Percentiles rank a stretch among this genome's conserved stretches.
Conservation (phyloP, 306 rosid species). For the Vicia sativa region DNA sequence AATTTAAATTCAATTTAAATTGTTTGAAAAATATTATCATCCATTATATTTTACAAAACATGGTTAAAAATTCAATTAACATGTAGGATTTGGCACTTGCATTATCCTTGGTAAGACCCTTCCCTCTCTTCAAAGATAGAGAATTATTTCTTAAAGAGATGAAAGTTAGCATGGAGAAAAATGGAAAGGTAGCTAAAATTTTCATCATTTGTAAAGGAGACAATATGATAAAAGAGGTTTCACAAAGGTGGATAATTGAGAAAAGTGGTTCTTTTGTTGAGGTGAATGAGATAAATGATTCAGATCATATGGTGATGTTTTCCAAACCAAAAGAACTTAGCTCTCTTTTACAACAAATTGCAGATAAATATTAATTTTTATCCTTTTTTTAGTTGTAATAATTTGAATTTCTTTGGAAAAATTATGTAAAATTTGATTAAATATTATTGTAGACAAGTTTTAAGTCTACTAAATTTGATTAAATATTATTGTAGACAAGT, state of each 20-base stretch:
- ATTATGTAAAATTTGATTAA: too few species aligned
- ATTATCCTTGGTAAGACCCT: conserved; percentile 37
- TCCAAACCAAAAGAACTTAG: neutral
- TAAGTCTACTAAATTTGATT: too few species aligned
- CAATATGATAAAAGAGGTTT: neutral
- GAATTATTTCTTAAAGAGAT: conserved; percentile 21
- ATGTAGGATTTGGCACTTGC: conserved; percentile 46
- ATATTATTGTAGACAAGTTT: too few species aligned
- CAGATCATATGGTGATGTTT: conserved; percentile 59
- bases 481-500: too few species aligned
- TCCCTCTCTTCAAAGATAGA: neutral
- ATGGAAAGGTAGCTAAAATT: conserved; percentile 48
- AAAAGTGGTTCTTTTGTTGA: conserved; percentile 40
- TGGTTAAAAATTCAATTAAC: too few species aligned
- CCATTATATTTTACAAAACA: too few species aligned
- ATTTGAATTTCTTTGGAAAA: too few species aligned
- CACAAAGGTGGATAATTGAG: conserved; percentile 44
- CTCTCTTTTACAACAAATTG: too few species aligned
- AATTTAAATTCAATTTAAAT: too few species aligned
- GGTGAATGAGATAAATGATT: conserved; percentile 31
- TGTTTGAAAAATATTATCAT: neutral
- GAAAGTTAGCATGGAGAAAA: conserved; percentile 26
- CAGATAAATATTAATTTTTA: too few species aligned
- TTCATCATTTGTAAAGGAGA: conserved; percentile 43
- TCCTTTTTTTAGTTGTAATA: too few species aligned